These are phyloP conservation scores for Podaxis sp. DNA, from an alignment of 768 basidiomycete genomes.

Conservation along the genomic window DNA sequence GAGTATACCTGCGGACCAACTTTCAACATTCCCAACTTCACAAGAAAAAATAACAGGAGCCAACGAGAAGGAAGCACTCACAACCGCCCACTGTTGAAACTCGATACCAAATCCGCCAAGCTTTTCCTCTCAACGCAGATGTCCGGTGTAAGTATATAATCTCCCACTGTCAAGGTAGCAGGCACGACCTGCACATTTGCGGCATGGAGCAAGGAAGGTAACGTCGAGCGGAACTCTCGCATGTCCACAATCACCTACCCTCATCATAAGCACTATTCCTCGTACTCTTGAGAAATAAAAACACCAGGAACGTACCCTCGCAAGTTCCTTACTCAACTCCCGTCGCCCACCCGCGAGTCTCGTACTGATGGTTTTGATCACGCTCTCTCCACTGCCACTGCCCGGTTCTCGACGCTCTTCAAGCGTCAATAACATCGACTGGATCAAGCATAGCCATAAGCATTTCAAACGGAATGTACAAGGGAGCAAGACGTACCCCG, in stretches of 20 bases:
- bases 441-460: background rate
- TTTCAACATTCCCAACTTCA: background rate
- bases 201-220: conserved; percentile 89
- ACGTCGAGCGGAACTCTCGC: conserved; percentile 91
- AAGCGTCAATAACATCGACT: conserved; percentile 92
- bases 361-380: conserved; percentile 80
- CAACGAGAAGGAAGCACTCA: conserved; percentile 38
- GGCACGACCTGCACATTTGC: conserved; percentile 80
- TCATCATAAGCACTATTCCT: background rate
- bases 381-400: conserved; percentile 45
- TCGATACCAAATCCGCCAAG: conserved; percentile 85
- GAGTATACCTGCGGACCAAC: conserved; percentile 68
- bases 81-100: conserved; percentile 93
- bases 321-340: conserved; percentile 61
- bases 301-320: conserved; percentile 40
- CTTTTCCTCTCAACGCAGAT: conserved; percentile 98
- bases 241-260: conserved; percentile 91
- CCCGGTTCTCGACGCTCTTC: conserved; percentile 49
- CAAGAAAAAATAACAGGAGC: background rate
- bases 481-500: conserved; percentile 53
- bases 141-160: conserved; percentile 93
- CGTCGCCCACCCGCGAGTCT: conserved; percentile 85
- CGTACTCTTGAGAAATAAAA: background rate
- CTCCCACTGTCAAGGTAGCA: conserved; percentile 90
- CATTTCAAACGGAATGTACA: background rate